Evolutionary conservation across 2,329 filamentous ascomycete genomes (phyloP).

Genomic region (Beauveria pseudobassiana): DNA sequence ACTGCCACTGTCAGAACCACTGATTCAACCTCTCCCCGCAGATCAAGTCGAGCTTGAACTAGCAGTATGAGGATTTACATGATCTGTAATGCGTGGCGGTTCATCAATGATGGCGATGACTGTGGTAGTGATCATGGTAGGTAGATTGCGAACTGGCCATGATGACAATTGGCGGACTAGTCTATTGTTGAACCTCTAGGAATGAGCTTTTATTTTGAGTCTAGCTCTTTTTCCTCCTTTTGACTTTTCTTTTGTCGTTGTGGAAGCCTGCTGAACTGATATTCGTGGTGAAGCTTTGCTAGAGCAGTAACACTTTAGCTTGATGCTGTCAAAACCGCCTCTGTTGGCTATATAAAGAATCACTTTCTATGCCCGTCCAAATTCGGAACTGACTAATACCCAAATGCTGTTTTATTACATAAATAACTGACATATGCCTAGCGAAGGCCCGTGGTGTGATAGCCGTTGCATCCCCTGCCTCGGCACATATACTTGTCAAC

Average conservation of each 20-base stretch:
- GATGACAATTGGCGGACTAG: background rate
- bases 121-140: background rate
- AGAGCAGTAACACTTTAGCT: background rate
- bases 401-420: background rate
- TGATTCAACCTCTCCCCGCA: background rate
- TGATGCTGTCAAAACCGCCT: background rate
- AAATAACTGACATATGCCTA: too few species aligned
- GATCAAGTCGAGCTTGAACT: background rate
- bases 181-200: too few species aligned
- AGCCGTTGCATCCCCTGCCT: too few species aligned
- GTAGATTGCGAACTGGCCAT: background rate
- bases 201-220: background rate
- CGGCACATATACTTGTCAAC: too few species aligned
- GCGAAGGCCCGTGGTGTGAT: too few species aligned
- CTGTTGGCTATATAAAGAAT: background rate
- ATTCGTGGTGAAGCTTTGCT: too few species aligned
- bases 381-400: background rate
- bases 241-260: background rate
- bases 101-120: background rate
- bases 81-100: background rate
- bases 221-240: background rate
- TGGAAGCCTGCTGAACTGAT: too few species aligned
- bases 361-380: background rate
- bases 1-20: background rate
- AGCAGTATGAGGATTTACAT: background rate